Evolutionary conservation across 495 filamentous ascomycete genomes (phyloP), one percentile per base, ranked within the genome.

Genomic region (Xylaria nigripes): DNA sequence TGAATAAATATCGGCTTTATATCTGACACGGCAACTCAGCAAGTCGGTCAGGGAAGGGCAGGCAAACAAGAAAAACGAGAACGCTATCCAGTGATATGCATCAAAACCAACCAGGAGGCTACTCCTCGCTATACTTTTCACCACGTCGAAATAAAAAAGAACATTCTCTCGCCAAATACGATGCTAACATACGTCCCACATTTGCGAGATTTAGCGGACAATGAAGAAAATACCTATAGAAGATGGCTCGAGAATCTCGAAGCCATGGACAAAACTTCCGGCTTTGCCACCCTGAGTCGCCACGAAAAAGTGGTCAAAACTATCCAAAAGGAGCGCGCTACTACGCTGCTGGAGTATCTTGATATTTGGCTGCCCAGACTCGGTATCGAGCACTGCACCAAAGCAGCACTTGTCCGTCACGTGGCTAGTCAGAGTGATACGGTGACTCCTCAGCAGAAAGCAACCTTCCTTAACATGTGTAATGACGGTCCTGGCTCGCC

Each of bases 161-260:
- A 76, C 41, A 72, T 77, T 13, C 68, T 75, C 25, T 69, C 72
- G 1, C 70, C 73, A 0, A 73, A 77, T 57, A 73, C 73, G 13
- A 72, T 72, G 67, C 70, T 76, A 36, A 74, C 66, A 30, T 77
- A 74, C 50, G 70, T 75, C 5, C 74, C 74, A 7, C 73, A 77
- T 57, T 59, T 76, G 27, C 65, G 72, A 34, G 74, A 77, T 42
- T 58, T 77, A 8, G 72, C 74, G 16, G 69, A 70, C 0, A 68
- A 70, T 34, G 70, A 75, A 55, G 70, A 75, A 42, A 61, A 61
- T 18, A 63, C 70, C 27, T 77, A 75, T 50, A 68, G 64, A 45
- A 63, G 63, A n/a, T 76, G 71, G 72, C 69, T 76, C 21, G 63
- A 64, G 34, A 75, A 78, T 36, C 56, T 77, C 8, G 73, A 76